Evolutionary conservation across 768 basidiomycete genomes (phyloP), one percentile per base, ranked within the genome.

Genomic region (Pulveroboletus frians): DNA sequence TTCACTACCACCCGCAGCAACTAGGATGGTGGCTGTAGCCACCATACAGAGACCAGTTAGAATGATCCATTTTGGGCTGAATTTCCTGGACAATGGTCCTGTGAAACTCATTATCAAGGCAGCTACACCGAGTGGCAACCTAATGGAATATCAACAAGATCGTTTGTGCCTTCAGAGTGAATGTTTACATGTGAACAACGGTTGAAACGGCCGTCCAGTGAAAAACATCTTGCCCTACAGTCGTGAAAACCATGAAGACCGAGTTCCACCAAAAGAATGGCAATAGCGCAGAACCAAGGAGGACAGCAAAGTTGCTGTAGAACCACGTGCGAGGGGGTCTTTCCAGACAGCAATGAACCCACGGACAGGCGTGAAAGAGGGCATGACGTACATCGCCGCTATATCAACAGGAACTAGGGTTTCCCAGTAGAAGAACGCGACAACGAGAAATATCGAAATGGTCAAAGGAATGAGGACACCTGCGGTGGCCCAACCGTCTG

Each of bases 341-440:
- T 9, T 3, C 2, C 34, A 11, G 29, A 4, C 8, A 50, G 32
- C 9, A 26, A 35, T 54, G 27, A 54, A 23, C 5, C 29, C 11
- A 9, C 11, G 31, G 7, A 27, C 7, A 30, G 17, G 1, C 31
- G 48, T 26, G 27, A 20, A 9, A 49, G 27, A 27, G 30, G n/a
- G 14, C 17, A 21, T 13, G 13, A 56, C 72, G 37, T 54, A 75
- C 74, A 77, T 58, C 5, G 73, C 71, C 10, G 80, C 78, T 5
- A 57, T 59, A 11, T 74, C 62, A 14, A 57, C 54, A 2, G 72
- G 73, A 13, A 78, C 59, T 0, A 55, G 38, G 9, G 70, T 62
- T 54, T 82, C 79, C 72, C 74, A 81, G 43, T 71, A 64, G 63
- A 83, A 77, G 67, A 83, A 83, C 1, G 46, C 61, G 23, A 63